These are phyloP conservation scores for Samsoniella hepiali DNA, from an alignment of 2,329 filamentous ascomycete genomes.

Conservation along the genomic window DNA sequence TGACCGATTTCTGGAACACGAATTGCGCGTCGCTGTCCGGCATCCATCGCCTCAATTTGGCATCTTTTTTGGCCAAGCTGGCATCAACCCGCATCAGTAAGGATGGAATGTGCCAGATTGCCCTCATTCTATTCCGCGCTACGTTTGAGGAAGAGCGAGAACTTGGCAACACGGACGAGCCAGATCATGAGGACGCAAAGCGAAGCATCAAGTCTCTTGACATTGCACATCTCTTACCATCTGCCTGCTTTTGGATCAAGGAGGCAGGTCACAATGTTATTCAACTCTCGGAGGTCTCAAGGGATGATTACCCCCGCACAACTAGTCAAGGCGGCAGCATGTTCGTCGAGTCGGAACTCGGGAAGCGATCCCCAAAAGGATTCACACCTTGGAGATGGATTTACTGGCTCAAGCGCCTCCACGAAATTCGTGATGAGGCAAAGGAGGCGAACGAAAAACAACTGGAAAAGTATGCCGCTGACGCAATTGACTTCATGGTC, in stretches of 20 bases:
- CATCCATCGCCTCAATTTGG: conserved; percentile 13
- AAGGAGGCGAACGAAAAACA: background rate
- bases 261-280: background rate
- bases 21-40: conserved; percentile 13
- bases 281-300: background rate
- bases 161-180: conserved; percentile 1
- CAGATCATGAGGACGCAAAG: background rate
- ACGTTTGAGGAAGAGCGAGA: conserved; percentile 14
- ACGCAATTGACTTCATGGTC: background rate
- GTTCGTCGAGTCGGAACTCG: background rate
- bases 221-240: conserved; percentile 7
- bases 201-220: conserved; percentile 4
- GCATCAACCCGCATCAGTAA: conserved; percentile 9
- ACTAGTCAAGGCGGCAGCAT: background rate
- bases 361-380: background rate
- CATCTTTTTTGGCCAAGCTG: conserved; percentile 16
- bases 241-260: conserved; percentile 8
- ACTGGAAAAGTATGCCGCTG: background rate
- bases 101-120: conserved; percentile 12
- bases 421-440: background rate
- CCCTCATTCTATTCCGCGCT: conserved; percentile 11
- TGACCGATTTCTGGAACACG: conserved; percentile 13
- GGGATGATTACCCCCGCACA: background rate
- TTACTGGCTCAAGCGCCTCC: background rate
- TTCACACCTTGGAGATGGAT: background rate